Percentiles rank a stretch among this genome's conserved stretches.
Conservation (phyloP, 345 rosid genomes). For the Rhodamnia rubescens region DNA sequence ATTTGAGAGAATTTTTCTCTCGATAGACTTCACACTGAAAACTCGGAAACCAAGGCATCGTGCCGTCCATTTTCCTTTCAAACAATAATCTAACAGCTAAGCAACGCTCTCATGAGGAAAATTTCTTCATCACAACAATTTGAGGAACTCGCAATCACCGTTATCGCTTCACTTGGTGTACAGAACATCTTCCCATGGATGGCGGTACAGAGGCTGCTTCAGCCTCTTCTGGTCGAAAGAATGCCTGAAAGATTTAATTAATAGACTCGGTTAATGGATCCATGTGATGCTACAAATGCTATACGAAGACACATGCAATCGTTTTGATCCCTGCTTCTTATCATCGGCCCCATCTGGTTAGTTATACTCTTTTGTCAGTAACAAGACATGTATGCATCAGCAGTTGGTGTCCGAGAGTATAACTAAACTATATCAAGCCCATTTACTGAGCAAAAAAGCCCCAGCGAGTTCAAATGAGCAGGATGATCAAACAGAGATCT, state of each 20-base stretch:
- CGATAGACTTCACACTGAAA: background rate
- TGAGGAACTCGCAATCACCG: background rate
- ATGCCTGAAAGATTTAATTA: constrained; percentile 39
- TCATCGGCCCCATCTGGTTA: background rate
- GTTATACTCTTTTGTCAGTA: background rate
- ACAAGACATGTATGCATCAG: background rate
- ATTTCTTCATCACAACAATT: background rate
- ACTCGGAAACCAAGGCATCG: background rate
- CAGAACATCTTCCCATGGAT: constrained; percentile 98
- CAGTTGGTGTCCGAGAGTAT: background rate
- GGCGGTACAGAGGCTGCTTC: constrained; percentile 93
- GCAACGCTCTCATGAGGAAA: background rate
- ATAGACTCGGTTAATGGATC: background rate
- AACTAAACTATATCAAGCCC: background rate
- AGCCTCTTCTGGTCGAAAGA: constrained; percentile 93
- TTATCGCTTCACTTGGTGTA: constrained; percentile 62
- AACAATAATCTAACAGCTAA: background rate
- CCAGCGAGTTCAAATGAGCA: background rate
- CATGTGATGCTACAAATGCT: background rate
- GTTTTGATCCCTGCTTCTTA: background rate
- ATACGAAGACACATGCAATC: background rate
- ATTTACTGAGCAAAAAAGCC: background rate
- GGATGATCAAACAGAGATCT: background rate
- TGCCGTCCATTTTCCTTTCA: background rate
- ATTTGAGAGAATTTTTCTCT: background rate